Percentiles rank a stretch among this genome's conserved stretches.
Evolutionary conservation across 371 early-diverging fungal species (phyloP).

Genomic region (Blakeslea trispora): DNA sequence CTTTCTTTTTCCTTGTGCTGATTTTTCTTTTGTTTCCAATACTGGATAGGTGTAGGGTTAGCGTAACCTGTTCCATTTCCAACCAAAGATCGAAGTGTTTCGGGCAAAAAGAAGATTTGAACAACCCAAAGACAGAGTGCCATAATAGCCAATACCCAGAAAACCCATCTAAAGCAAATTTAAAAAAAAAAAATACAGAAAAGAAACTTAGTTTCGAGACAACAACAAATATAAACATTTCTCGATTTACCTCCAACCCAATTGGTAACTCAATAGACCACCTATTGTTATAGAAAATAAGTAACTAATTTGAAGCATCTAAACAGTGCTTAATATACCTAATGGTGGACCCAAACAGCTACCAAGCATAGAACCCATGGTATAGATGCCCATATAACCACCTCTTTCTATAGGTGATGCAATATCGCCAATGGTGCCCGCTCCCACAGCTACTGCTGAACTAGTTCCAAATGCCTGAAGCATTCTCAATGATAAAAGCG

Average conservation of each 20-base stretch:
- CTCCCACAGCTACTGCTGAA: conserved; percentile 58
- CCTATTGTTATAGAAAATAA: conserved; percentile 8
- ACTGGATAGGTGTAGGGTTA: conserved; percentile 42
- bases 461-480: conserved; percentile 65
- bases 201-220: background rate
- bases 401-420: conserved; percentile 49
- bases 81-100: conserved; percentile 54
- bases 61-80: conserved; percentile 44
- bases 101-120: conserved; percentile 30
- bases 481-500: conserved; percentile 57
- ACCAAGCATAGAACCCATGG: conserved; percentile 54
- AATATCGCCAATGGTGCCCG: conserved; percentile 16
- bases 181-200: no score
- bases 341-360: conserved; percentile 31
- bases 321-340: conserved; percentile 39
- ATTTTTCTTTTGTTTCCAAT: background rate
- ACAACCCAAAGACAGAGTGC: conserved; percentile 18
- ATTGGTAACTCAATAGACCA: conserved; percentile 12
- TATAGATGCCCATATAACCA: conserved; percentile 60
- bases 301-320: background rate
- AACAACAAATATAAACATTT: background rate
- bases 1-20: background rate
- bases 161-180: conserved; percentile 31
- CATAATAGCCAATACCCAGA: conserved; percentile 35
- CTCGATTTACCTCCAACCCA: conserved; percentile 21